These are phyloP conservation scores for Dactylellina drechsleri DNA, from an alignment of 2,329 filamentous ascomycete genomes.

Conservation along the genomic window DNA sequence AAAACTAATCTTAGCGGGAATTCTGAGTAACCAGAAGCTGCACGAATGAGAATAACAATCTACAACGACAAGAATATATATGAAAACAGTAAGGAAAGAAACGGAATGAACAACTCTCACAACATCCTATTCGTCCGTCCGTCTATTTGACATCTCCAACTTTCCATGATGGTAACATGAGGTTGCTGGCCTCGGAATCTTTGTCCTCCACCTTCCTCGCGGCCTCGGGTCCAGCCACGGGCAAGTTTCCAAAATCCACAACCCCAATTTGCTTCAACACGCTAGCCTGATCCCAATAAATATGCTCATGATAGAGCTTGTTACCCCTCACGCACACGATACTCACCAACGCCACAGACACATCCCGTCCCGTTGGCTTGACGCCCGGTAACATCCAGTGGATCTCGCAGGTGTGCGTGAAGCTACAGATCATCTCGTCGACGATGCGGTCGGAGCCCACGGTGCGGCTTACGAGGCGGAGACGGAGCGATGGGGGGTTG, in stretches of 20 bases:
- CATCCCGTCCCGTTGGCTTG: conserved; percentile 67
- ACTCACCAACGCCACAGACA: conserved; percentile 72
- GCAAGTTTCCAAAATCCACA: conserved; percentile 60
- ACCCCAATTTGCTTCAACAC: conserved; percentile 71
- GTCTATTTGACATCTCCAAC: background rate
- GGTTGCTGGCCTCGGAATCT: conserved; percentile 30
- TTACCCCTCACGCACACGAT: conserved; percentile 76
- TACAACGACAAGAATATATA: too few species aligned
- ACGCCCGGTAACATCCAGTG: conserved; percentile 75
- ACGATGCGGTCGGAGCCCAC: conserved; percentile 77
- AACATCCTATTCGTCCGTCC: background rate
- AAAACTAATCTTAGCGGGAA: too few species aligned
- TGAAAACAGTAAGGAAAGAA: background rate
- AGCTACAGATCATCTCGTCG: conserved; percentile 74
- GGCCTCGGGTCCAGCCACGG: conserved; percentile 56
- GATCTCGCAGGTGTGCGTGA: conserved; percentile 72
- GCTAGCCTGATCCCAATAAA: conserved; percentile 75
- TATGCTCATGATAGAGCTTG: conserved; percentile 75
- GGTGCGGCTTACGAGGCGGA: conserved; percentile 77
- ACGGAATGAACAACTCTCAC: background rate
- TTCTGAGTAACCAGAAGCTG: too few species aligned
- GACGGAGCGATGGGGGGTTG: conserved; percentile 73
- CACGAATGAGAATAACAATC: too few species aligned
- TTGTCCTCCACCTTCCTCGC: conserved; percentile 57
- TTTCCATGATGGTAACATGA: conserved; percentile 18